phyloP scores from a whole-genome alignment of 2,329 filamentous ascomycete genomes.

The Fusarium fujikuroi region DNA sequence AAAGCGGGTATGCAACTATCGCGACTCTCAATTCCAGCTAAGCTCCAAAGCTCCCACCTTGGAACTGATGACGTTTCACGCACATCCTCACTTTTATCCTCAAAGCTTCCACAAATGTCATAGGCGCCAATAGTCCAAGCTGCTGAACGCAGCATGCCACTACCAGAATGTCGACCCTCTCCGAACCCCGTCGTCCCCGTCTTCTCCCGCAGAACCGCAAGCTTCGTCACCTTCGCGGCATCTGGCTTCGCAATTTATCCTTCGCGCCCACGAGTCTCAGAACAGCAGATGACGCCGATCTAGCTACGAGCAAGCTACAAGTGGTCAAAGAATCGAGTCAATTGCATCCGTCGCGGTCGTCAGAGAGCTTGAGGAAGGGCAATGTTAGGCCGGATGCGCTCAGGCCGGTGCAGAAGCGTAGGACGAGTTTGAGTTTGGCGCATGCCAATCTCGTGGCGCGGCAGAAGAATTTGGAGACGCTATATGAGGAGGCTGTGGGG shows the following conservation, averaged over 20 bases:
- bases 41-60: constrained; percentile 35
- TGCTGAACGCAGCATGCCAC: constrained; percentile 37
- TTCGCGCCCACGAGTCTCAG: constrained; percentile 69
- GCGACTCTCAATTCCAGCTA: constrained; percentile 35
- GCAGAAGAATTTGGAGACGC: constrained; percentile 80
- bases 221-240: constrained; percentile 85
- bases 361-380: constrained; percentile 59
- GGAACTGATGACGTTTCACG: constrained; percentile 31
- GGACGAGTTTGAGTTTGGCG: constrained; percentile 62
- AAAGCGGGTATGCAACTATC: constrained; percentile 44
- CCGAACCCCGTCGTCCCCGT: constrained; percentile 58
- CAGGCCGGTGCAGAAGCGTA: constrained; percentile 50
- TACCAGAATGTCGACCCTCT: constrained; percentile 50
- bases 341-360: constrained; percentile 67
- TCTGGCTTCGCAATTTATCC: constrained; percentile 87
- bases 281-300: constrained; percentile 82
- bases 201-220: constrained; percentile 82
- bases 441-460: constrained; percentile 60
- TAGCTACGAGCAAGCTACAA: constrained; percentile 75
- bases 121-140: constrained; percentile 19
- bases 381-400: constrained; percentile 52
- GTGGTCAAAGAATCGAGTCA: constrained; percentile 59
- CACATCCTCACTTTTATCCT: not conserved
- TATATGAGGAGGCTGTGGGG: constrained; percentile 77
- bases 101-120: constrained; percentile 30